Evolutionary conservation across 2,329 filamentous ascomycete species (phyloP), one percentile per base, ranked within the genome.

Genomic region (Xylariaceae sp.): DNA sequence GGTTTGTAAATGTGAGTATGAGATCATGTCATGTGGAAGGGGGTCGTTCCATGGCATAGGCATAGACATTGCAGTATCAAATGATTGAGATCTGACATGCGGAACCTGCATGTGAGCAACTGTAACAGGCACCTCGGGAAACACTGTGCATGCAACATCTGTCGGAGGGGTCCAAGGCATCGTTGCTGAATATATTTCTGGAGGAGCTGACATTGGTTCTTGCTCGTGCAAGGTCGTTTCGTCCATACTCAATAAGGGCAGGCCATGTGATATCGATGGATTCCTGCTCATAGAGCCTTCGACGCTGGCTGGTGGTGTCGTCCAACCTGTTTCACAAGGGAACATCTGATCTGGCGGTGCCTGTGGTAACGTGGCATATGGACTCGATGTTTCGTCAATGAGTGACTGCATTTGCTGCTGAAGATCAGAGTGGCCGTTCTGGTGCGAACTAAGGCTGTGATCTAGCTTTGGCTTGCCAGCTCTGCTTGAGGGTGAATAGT

Each of bases 401-500:
- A 64, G 18, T 36, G 51, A 39, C 31, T 63, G 55, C 44, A 62
- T 54, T 16, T 63, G 62, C 7, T 28, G 22, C 19, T 54, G 54
- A 31, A 57, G 28, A 28, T 63, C 60, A 22, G 60, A 62, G 7
- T 53, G 45, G n/a, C 42, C 9, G 40, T 55, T 54, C n/a, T 49
- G 22, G 31, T 56, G 57, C 4, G 55, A 13, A 28, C 28, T 58
- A 34, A 50, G 57, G 42, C 45, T 60, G 48, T 48, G 63, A 16
- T 68, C 68, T 31, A 73, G 66, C 56, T 77, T 79, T 34, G 75
- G 72, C 59, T 78, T 79, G 33, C 77, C 77, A 1, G 74, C 71
- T 47, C 77, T 69, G 57, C 73, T 77, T 1, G 78, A 80, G 1
- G 77, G 78, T 14, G 77, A 80, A 57, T 81, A 81, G 9, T 71